Evolutionary conservation across 2,329 filamentous ascomycete species (phyloP).

Genomic region (Colletotrichum lindemuthianum): DNA sequence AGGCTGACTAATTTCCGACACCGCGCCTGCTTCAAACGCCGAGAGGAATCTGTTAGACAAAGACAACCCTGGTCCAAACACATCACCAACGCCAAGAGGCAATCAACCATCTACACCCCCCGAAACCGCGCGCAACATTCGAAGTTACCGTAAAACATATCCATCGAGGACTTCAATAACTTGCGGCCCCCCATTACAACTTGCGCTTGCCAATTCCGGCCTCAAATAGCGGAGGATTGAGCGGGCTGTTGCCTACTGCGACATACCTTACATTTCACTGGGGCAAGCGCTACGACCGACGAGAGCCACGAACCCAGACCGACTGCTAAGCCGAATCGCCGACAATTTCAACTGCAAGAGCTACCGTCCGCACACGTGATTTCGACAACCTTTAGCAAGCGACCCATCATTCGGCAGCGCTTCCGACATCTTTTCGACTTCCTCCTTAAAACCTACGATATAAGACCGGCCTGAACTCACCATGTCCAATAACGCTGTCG

Average conservation of each 20-base stretch:
- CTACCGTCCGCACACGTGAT: neutral
- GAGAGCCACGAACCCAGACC: neutral
- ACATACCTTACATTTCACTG: neutral
- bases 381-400: too few relatives aligned
- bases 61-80: constrained; percentile 52
- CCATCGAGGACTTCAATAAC: neutral
- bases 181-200: neutral
- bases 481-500: constrained; percentile 72
- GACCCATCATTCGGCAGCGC: neutral
- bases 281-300: constrained; percentile 3
- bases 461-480: constrained; percentile 38
- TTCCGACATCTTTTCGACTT: neutral
- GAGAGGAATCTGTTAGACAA: constrained; percentile 44
- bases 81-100: constrained; percentile 43
- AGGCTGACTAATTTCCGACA: constrained; percentile 36
- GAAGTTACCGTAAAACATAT: neutral
- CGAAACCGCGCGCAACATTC: constrained; percentile 9
- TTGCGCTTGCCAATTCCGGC: constrained; percentile 27
- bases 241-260: constrained; percentile 16
- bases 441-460: neutral
- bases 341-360: neutral
- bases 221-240: constrained; percentile 27
- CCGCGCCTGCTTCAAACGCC: constrained; percentile 36
- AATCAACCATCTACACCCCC: constrained; percentile 29
- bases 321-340: neutral